phyloP scores from a whole-genome alignment of 306 rosid species.

The Quercus cerris region DNA sequence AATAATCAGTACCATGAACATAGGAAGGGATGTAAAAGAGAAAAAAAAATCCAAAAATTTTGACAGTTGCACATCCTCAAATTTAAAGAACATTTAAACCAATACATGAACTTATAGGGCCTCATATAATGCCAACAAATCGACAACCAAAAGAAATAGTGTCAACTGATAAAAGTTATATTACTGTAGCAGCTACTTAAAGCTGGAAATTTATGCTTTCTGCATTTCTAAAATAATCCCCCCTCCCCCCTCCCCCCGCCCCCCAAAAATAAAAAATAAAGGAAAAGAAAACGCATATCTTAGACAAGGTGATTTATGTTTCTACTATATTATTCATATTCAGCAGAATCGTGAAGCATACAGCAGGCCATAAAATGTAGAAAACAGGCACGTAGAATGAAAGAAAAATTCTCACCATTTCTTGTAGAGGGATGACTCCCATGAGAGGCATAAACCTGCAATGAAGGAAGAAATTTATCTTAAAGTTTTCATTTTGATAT shows the following conservation, averaged over 20 bases:
- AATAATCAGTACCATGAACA: background rate
- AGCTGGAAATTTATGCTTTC: background rate
- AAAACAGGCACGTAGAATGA: background rate
- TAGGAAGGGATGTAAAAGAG: background rate
- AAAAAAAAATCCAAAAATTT: background rate
- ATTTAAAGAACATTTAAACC: background rate
- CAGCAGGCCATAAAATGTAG: background rate
- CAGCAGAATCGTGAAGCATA: background rate
- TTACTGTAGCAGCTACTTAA: background rate
- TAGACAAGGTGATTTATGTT: background rate
- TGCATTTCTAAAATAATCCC: background rate
- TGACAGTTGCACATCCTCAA: background rate
- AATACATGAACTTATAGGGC: background rate
- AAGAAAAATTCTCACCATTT: constrained; percentile 65
- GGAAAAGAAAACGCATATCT: background rate
- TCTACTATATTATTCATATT: background rate
- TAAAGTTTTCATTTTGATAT: background rate
- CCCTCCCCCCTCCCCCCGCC: background rate
- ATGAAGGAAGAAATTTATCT: constrained; percentile 21
- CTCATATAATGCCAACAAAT: background rate
- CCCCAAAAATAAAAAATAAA: background rate
- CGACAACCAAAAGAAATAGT: background rate
- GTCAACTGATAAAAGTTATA: background rate
- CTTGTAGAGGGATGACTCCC: constrained; percentile 72
- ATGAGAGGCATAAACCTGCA: constrained; percentile 83